Percentiles rank a stretch among this genome's conserved stretches.
phyloP scores from a whole-genome alignment of 306 rosid genomes.

The Glycine latifolia region DNA sequence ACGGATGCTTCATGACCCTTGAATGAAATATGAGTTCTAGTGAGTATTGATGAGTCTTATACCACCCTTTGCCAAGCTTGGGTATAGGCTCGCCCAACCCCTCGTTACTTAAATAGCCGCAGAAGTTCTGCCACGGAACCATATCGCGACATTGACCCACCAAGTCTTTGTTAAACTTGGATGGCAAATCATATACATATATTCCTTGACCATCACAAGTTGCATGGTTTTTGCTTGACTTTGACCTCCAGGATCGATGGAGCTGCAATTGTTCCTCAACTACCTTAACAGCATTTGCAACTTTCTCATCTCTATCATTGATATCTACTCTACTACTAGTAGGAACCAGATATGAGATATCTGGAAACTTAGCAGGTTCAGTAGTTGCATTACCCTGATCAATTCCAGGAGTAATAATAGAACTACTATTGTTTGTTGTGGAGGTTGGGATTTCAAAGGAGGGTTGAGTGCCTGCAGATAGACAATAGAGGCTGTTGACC shows the following conservation, averaged over 20 bases:
- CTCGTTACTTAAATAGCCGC: constrained; percentile 61
- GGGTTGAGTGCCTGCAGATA: constrained; percentile 71
- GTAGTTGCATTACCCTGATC: constrained; percentile 32
- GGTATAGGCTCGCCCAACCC: constrained; percentile 67
- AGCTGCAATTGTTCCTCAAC: constrained; percentile 61
- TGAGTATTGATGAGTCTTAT: constrained; percentile 75
- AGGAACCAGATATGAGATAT: constrained; percentile 37
- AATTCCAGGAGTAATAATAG: constrained; percentile 19
- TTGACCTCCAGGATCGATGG: constrained; percentile 70
- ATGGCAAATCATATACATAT: constrained; percentile 75
- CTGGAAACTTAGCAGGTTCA: neutral
- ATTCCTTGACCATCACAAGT: constrained; percentile 66
- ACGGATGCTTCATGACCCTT: constrained; percentile 66
- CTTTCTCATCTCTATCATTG: constrained; percentile 46
- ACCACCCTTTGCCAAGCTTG: constrained; percentile 73
- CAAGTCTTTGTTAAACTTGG: constrained; percentile 76
- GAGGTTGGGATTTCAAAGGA: constrained; percentile 47
- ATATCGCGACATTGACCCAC: constrained; percentile 59
- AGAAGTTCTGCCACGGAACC: constrained; percentile 58
- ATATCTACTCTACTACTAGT: constrained; percentile 18
- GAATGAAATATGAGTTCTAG: constrained; percentile 78
- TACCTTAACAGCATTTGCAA: constrained; percentile 56
- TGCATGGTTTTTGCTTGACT: constrained; percentile 46
- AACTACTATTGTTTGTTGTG: constrained; percentile 15
- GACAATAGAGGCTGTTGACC: constrained; percentile 68